A percentile compares a stretch with the other conserved stretches of the same genome.
phyloP scores from a whole-genome alignment of 2,329 filamentous ascomycete genomes.

The Metarhizium album region DNA sequence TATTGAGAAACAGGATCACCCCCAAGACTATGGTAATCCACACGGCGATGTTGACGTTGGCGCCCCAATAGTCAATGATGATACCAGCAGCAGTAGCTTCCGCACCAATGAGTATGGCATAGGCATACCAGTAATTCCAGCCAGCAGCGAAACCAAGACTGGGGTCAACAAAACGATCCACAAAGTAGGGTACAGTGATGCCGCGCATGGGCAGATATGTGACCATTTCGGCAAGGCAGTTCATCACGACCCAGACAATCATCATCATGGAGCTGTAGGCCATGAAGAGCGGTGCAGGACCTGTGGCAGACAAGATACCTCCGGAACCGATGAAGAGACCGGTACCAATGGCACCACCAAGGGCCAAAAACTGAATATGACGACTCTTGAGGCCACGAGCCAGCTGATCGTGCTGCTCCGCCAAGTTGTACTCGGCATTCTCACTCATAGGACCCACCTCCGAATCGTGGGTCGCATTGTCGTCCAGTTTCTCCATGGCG shows the following conservation, averaged over 20 bases:
- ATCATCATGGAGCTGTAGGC: slow-evolving; percentile 50
- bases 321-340: slow-evolving; percentile 55
- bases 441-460: slow-evolving; percentile 15
- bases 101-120: slow-evolving; percentile 45
- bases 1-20: slow-evolving; percentile 44
- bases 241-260: slow-evolving; percentile 44
- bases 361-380: slow-evolving; percentile 50
- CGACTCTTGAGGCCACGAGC: slow-evolving; percentile 47
- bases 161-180: slow-evolving; percentile 43
- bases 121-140: slow-evolving; percentile 55
- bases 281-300: slow-evolving; percentile 59
- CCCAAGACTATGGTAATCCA: slow-evolving; percentile 50
- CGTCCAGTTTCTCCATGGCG: slow-evolving; percentile 13
- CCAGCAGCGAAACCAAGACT: slow-evolving; percentile 46
- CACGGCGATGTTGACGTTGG: slow-evolving; percentile 38
- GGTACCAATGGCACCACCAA: slow-evolving; percentile 49
- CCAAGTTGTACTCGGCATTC: slow-evolving; percentile 24
- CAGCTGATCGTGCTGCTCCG: slow-evolving; percentile 32
- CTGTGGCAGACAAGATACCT: slow-evolving; percentile 41
- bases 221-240: slow-evolving; percentile 43
- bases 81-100: slow-evolving; percentile 48
- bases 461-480: slow-evolving; percentile 6
- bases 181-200: slow-evolving; percentile 46
- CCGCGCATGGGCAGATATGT: slow-evolving; percentile 44
- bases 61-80: slow-evolving; percentile 50